These are phyloP conservation scores for Bacidia rubella DNA, from an alignment of 495 filamentous ascomycete genomes.

Conservation along the genomic window DNA sequence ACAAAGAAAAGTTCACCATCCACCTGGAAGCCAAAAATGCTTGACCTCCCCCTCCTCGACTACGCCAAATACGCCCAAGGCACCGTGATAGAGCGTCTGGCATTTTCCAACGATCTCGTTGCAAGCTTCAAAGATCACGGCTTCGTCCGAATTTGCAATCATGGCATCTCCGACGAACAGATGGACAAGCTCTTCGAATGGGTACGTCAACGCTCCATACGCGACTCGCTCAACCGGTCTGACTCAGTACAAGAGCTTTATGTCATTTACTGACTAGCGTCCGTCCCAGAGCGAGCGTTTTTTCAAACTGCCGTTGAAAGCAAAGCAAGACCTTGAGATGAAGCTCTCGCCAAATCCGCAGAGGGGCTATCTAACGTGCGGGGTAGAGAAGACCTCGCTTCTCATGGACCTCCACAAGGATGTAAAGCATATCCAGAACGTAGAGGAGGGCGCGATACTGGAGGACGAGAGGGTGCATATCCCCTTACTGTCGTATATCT, in stretches of 20 bases:
- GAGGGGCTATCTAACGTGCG: background rate
- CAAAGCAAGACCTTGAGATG: background rate
- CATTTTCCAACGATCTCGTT: too few relatives aligned
- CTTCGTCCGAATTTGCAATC: slow-evolving; percentile 19
- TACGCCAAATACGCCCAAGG: too few relatives aligned
- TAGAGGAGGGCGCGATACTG: background rate
- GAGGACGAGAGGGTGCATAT: background rate
- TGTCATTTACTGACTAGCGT: background rate
- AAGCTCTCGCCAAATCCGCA: background rate
- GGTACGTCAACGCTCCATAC: slow-evolving; percentile 1
- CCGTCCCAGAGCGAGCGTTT: background rate
- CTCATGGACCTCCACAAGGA: background rate
- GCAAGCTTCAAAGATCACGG: slow-evolving; percentile 14
- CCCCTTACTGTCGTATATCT: too few relatives aligned
- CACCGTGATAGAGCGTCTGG: too few relatives aligned
- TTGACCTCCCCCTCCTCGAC: too few relatives aligned
- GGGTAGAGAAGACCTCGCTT: slow-evolving; percentile 3
- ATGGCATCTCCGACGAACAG: slow-evolving; percentile 11
- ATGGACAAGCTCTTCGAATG: slow-evolving; percentile 10
- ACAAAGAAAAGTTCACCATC: too few relatives aligned
- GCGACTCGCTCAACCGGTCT: background rate
- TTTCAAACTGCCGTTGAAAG: background rate
- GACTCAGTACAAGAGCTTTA: too few relatives aligned
- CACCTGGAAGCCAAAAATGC: too few relatives aligned
- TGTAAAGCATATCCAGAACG: background rate